A percentile compares a stretch with the other conserved stretches of the same genome.
These are phyloP conservation scores for Nitzschia putrida DNA, from an alignment of 108 stramenopile genomes.

Conservation along the genomic window DNA sequence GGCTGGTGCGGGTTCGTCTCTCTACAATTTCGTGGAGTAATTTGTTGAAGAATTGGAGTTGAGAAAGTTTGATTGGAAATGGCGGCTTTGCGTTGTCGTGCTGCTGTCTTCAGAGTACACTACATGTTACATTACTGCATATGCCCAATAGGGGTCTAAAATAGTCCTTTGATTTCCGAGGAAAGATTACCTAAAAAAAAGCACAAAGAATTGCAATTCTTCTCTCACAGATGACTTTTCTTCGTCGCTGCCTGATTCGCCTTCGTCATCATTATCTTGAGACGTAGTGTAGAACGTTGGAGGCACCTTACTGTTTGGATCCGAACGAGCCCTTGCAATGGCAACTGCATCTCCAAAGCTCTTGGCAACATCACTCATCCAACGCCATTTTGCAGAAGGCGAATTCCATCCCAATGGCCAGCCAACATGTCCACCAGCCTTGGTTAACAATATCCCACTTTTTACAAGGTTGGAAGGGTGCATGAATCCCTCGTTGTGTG, in stretches of 20 bases:
- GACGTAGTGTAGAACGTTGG: too few relatives aligned
- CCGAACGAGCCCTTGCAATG: conserved; percentile 3
- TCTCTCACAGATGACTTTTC: background rate
- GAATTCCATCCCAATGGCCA: conserved; percentile 77
- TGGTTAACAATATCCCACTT: conserved; percentile 72
- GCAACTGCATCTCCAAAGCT: conserved; percentile 63
- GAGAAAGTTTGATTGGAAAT: too few relatives aligned
- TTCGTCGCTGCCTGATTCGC: background rate
- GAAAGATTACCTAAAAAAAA: too few relatives aligned
- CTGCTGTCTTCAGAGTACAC: too few relatives aligned
- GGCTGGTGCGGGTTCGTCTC: too few relatives aligned
- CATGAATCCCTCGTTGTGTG: conserved; percentile 50
- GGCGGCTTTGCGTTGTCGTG: too few relatives aligned
- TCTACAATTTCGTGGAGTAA: too few relatives aligned
- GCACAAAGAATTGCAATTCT: background rate
- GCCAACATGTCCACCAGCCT: conserved; percentile 82
- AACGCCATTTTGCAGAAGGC: conserved; percentile 55
- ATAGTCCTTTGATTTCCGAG: too few relatives aligned
- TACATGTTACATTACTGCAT: too few relatives aligned
- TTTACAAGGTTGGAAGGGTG: conserved; percentile 56
- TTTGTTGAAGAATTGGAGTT: too few relatives aligned
- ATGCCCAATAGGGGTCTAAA: too few relatives aligned
- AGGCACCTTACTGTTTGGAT: too few relatives aligned
- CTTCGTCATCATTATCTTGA: background rate
- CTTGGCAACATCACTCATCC: conserved; percentile 71